Base-by-base conservation (phyloP, 129 eudicot genomes). In the Escallonia herrerae region DNA sequence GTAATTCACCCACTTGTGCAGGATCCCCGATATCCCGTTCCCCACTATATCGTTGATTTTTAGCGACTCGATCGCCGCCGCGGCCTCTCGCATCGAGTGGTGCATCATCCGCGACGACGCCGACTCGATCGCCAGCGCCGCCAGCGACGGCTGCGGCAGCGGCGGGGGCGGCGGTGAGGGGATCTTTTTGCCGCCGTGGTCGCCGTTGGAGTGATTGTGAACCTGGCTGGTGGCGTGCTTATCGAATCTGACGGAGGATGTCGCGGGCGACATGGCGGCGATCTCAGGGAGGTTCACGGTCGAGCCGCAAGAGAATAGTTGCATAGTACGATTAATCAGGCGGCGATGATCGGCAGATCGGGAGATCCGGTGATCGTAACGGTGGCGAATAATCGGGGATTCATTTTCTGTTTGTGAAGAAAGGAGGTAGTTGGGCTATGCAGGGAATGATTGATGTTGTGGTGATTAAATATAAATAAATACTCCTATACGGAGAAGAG, bases 1-100 rank as follows among this genome's bases (percentile, higher is more conserved):
- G 68, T 87, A 91, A 83, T 91, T 91, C 58, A 91, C 97, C 97
- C 97, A 91, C 61, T 91, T 91, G 42, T 91, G 71, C 72, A 91
- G 51, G 42, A 88, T 60, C 14, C 96, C 96, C 1, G 82, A 86
- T 43, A 91, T 79, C 52, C 96, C 98, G 64, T 70, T 76, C 63
- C 96, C 98, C 2, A 88, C 84, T 1, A 91, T 73, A 44, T 91
- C 97, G 62, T 87, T 88, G 2, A 91, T 87, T 82, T 79, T 91
- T 59, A 82, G 83, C 62, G 44, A 22, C 49, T 5, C 60, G 11
- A 50, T 71, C 52, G 62, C 43, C 14, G 39, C 38, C 15, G 52
- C 52, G 38, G 65, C 71, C 33, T 44, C 46, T 42, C 80, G 66
- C 75, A 66, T 74, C 80, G 62, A 56, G 72, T 61, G 70, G 51